Evolutionary conservation across 73 alveolate genomes (phyloP).

Genomic region (Effrenium voratum): DNA sequence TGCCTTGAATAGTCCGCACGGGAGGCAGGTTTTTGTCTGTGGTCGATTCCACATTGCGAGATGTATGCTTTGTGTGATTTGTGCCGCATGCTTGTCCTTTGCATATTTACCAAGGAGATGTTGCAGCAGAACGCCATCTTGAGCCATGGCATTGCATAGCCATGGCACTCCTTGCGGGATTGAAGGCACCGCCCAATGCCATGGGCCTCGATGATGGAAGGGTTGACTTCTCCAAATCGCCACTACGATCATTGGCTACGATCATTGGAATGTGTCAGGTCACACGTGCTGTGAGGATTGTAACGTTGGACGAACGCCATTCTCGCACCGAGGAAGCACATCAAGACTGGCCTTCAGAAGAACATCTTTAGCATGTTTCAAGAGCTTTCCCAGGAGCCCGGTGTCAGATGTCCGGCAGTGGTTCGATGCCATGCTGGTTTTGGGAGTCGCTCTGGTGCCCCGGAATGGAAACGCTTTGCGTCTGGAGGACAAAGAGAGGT

Average conservation of each 20-base stretch:
- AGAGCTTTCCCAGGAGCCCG: constrained; percentile 96
- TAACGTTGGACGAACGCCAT: background rate
- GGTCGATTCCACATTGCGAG: too few species aligned
- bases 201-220: too few species aligned
- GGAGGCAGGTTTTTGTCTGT: too few species aligned
- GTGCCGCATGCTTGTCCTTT: background rate
- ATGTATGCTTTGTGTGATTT: too few species aligned
- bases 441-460: background rate
- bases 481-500: constrained; percentile 98
- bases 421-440: background rate
- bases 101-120: constrained; percentile 96
- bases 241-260: too few species aligned
- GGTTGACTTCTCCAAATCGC: too few species aligned
- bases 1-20: too few species aligned
- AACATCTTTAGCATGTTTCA: constrained; percentile 99
- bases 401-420: background rate
- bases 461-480: constrained; percentile 85
- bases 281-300: too few species aligned
- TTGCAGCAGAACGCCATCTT: constrained; percentile 99
- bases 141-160: constrained; percentile 89
- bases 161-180: background rate
- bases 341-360: constrained; percentile 99
- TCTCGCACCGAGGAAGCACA: constrained; percentile 96
- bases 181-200: background rate
- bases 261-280: too few species aligned